A percentile compares a stretch with the other conserved stretches of the same genome.
Conservation (phyloP, 176 grass and related monocot genomes). For the Eragrostis nindensis region DNA sequence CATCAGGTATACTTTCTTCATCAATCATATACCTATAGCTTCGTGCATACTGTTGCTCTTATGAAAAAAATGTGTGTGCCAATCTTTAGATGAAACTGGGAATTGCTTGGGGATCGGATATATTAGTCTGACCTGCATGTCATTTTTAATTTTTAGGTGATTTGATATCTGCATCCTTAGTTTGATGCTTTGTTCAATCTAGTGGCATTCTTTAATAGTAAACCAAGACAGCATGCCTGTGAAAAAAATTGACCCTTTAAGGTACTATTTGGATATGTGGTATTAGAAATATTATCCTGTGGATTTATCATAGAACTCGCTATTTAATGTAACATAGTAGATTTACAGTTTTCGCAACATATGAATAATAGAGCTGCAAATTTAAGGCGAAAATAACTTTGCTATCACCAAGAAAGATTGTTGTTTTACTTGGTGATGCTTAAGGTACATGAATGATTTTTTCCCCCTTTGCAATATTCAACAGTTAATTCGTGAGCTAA, state of each 20-base stretch:
- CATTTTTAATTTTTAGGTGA: neutral
- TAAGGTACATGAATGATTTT: neutral
- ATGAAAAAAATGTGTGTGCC: neutral
- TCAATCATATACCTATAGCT: neutral
- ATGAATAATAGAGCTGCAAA: neutral
- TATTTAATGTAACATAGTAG: neutral
- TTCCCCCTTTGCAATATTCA: neutral
- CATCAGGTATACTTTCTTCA: conserved; percentile 61
- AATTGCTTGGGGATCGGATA: neutral
- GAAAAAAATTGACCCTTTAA: neutral
- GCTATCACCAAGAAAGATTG: neutral
- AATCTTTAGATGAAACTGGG: neutral
- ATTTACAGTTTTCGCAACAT: neutral
- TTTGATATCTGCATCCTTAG: neutral
- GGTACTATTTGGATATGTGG: too few relatives aligned
- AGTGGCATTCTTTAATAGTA: neutral
- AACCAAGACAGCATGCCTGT: neutral
- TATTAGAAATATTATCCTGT: neutral
- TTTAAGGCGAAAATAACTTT: neutral
- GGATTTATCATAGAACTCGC: neutral
- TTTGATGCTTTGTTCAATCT: neutral
- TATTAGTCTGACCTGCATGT: neutral
- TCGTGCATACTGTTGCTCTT: neutral
- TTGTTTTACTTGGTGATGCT: neutral
- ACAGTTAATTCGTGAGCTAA: neutral